These are phyloP conservation scores for Hyaloscypha bicolor DNA, from an alignment of 495 filamentous ascomycete genomes.

Conservation along the genomic window DNA sequence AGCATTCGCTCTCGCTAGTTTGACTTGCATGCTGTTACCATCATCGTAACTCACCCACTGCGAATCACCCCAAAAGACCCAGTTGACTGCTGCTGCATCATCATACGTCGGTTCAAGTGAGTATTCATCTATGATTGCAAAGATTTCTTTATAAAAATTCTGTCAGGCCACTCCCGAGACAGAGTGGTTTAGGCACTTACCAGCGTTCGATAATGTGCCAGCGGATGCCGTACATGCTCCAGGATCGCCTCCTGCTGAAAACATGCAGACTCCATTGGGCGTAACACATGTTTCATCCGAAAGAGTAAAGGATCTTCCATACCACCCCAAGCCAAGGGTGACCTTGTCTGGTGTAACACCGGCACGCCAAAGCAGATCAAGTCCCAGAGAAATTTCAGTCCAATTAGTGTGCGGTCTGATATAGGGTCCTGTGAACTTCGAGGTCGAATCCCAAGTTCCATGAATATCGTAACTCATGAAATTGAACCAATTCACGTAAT, in stretches of 20 bases:
- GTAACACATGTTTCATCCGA: slow-evolving; percentile 5
- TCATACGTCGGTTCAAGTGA: slow-evolving; percentile 6
- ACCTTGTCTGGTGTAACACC: slow-evolving; percentile 37
- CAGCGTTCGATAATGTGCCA: slow-evolving; percentile 14
- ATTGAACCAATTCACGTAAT: slow-evolving; percentile 52
- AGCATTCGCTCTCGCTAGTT: not conserved
- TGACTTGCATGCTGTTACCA: slow-evolving; percentile 33
- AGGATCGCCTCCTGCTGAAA: slow-evolving; percentile 12
- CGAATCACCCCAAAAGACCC: slow-evolving; percentile 34
- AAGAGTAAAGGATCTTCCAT: slow-evolving; percentile 21
- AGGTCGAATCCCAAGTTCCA: slow-evolving; percentile 38
- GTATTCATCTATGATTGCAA: slow-evolving; percentile 7
- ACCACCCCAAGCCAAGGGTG: slow-evolving; percentile 16
- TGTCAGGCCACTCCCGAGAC: not conserved
- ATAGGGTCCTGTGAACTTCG: slow-evolving; percentile 38
- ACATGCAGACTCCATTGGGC: slow-evolving; percentile 17
- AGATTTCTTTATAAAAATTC: slow-evolving; percentile 1
- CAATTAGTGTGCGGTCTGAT: slow-evolving; percentile 27
- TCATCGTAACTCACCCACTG: slow-evolving; percentile 51
- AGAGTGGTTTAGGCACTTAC: not conserved
- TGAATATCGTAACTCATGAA: slow-evolving; percentile 58
- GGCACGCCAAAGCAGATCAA: slow-evolving; percentile 55
- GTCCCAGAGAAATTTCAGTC: slow-evolving; percentile 48
- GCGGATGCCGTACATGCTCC: slow-evolving; percentile 1
- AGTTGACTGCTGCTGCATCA: slow-evolving; percentile 4